Percentiles rank a stretch among this genome's conserved stretches.
phyloP scores from a whole-genome alignment of 2,329 filamentous ascomycete genomes.

The Paraphoma chrysanthemicola region DNA sequence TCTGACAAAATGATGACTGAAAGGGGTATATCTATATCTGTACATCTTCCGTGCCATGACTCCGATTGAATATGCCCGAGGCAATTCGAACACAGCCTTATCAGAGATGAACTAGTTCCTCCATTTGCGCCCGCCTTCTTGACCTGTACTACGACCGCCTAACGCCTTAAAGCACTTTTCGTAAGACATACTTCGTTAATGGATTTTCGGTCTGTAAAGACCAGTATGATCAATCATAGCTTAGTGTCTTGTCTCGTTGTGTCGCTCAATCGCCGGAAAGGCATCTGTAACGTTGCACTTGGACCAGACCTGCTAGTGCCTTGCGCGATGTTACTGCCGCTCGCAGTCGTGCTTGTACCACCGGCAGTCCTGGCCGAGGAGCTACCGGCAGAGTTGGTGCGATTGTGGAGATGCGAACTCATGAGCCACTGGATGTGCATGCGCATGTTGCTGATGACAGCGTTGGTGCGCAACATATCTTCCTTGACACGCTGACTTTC shows the following conservation, averaged over 20 bases:
- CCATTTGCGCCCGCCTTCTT: neutral
- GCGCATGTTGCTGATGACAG: slow-evolving; percentile 64
- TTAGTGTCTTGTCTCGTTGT: slow-evolving; percentile 47
- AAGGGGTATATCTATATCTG: slow-evolving; percentile 19
- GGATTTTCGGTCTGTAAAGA: neutral
- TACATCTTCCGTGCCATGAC: slow-evolving; percentile 12
- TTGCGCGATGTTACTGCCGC: slow-evolving; percentile 34
- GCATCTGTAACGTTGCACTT: slow-evolving; percentile 32
- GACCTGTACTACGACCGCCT: slow-evolving; percentile 5
- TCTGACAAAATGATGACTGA: neutral
- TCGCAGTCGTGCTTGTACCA: slow-evolving; percentile 26
- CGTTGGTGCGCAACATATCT: slow-evolving; percentile 67
- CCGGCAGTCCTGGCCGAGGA: slow-evolving; percentile 33
- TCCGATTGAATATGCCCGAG: slow-evolving; percentile 10
- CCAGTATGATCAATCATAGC: slow-evolving; percentile 22
- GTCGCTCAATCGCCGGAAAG: slow-evolving; percentile 44
- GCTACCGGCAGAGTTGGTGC: slow-evolving; percentile 32
- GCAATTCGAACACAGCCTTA: neutral
- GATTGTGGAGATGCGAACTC: slow-evolving; percentile 60
- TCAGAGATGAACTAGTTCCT: no score
- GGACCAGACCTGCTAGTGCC: slow-evolving; percentile 28
- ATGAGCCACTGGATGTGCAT: slow-evolving; percentile 70
- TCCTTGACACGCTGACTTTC: slow-evolving; percentile 68
- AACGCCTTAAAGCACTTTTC: slow-evolving; percentile 25
- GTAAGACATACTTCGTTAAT: slow-evolving; percentile 16